Percentiles rank a stretch among this genome's conserved stretches.
These are phyloP conservation scores for Lactarius deliciosus DNA, from an alignment of 768 basidiomycete species.

Conservation along the genomic window DNA sequence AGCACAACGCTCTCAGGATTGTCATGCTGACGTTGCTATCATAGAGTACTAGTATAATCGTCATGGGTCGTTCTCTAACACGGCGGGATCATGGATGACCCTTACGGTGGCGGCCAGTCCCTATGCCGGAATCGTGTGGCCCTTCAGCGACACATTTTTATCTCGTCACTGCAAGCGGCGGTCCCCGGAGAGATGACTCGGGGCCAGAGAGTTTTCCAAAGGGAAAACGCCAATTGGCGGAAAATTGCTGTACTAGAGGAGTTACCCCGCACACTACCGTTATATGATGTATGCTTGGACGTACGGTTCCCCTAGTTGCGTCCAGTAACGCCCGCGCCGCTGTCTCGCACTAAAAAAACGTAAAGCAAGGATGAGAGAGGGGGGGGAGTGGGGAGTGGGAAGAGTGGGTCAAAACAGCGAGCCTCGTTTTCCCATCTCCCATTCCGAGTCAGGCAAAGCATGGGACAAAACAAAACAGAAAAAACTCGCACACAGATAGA, in stretches of 20 bases:
- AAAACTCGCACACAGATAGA: background rate
- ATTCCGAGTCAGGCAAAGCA: background rate
- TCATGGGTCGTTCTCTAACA: background rate
- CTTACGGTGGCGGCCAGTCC: background rate
- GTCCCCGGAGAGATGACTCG: background rate
- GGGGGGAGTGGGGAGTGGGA: background rate
- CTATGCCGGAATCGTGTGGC: background rate
- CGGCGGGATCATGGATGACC: background rate
- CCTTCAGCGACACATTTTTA: background rate
- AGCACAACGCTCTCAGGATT: background rate
- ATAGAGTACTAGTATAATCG: background rate
- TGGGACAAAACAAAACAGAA: background rate
- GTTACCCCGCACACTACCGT: background rate
- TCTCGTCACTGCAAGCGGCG: background rate
- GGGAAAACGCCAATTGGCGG: background rate
- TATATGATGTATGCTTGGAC: background rate
- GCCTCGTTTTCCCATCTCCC: background rate
- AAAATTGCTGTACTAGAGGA: background rate
- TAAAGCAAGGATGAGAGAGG: background rate
- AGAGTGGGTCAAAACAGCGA: background rate
- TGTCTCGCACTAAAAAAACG: background rate
- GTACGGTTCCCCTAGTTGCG: background rate
- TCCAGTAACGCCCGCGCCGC: background rate
- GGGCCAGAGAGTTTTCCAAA: background rate
- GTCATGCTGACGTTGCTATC: background rate